Base-by-base conservation (phyloP, 2,329 filamentous ascomycete genomes). In the Epichloe gansuensis region DNA sequence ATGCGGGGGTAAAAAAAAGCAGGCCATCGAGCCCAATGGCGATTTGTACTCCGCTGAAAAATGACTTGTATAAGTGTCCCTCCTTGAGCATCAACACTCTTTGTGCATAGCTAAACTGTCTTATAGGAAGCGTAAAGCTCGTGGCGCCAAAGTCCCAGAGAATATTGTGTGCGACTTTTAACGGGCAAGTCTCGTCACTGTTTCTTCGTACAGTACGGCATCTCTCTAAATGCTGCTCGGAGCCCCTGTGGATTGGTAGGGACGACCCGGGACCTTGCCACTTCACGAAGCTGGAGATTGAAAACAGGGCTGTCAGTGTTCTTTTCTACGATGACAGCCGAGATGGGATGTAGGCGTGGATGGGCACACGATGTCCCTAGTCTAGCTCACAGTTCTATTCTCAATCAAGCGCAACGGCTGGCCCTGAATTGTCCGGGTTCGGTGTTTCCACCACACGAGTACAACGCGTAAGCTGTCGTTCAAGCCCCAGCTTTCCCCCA, bases 401-500 rank as follows among this genome's bases (percentile, higher is more conserved):
- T 13, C 38, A 3, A 40, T 21, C 23, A 31, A 40, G 36, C 8
- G 7, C 15, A 21, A 12, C 21, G 9, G n/a, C 9, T 49, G 15
- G 15, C 15, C 47, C 25, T 9, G 36, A 4, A 12, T 9, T 3
- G 27, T 17, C 36, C 4, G 3, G 5, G 8, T 40, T 49, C 15
- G 25, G 4, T 3, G 34, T 12, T 23, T 11, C 49, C 17, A 43
- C 13, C 21, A 44, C 23, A 27, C 23, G 11, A 25, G n/a, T 21
- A 27, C 21, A 39, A 17, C 8, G 50, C 15, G 17, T 6, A 17
- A 68, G n/a, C 9, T 58, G 42, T 46, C 57, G 59, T 15, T 57
- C 52, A 1, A 62, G 59, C 5, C 64, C 64, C 15, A 71, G 47
- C 2, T 64, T 50, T 13, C 51, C 2, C 54, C 54, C 58, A 52